These are phyloP conservation scores for Hymenoscyphus albidus DNA, from an alignment of 2,329 filamentous ascomycete species.

Conservation along the genomic window DNA sequence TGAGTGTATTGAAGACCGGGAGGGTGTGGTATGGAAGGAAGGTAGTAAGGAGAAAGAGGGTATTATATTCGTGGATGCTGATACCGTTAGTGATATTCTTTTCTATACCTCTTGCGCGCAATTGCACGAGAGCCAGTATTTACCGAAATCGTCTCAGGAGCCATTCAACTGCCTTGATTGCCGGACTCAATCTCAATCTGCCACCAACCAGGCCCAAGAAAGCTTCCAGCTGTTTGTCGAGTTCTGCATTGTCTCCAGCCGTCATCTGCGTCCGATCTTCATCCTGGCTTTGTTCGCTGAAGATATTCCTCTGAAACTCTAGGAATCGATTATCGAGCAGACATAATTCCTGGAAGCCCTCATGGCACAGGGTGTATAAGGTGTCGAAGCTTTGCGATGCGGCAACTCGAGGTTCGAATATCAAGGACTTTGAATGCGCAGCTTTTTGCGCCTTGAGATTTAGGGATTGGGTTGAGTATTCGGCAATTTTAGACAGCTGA, in stretches of 20 bases:
- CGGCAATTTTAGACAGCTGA: conserved; percentile 90
- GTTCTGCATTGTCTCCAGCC: conserved; percentile 71
- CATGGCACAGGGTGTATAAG: conserved; percentile 79
- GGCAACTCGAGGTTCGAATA: conserved; percentile 84
- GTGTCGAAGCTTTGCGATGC: conserved; percentile 86
- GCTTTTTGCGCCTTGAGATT: conserved; percentile 91
- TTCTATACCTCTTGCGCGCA: neutral
- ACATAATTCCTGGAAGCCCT: conserved; percentile 90
- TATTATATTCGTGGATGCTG: conserved; percentile 91
- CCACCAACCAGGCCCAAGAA: conserved; percentile 79
- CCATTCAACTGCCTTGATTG: conserved; percentile 92
- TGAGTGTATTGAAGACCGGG: conserved; percentile 76
- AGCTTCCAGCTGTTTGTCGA: conserved; percentile 72
- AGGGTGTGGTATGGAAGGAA: conserved; percentile 92
- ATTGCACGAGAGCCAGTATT: conserved; percentile 24
- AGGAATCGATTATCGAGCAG: conserved; percentile 76
- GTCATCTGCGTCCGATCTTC: conserved; percentile 87
- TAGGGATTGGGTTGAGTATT: conserved; percentile 83
- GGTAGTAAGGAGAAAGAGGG: conserved; percentile 69
- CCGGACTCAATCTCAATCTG: conserved; percentile 76
- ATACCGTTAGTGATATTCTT: conserved; percentile 12
- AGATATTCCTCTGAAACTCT: conserved; percentile 72
- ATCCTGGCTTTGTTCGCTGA: conserved; percentile 87
- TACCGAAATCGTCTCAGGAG: conserved; percentile 85
- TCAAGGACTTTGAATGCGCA: conserved; percentile 87